These are phyloP conservation scores for Ophiorrhiza pumila DNA, from an alignment of 257 asterid species.

Conservation along the genomic window DNA sequence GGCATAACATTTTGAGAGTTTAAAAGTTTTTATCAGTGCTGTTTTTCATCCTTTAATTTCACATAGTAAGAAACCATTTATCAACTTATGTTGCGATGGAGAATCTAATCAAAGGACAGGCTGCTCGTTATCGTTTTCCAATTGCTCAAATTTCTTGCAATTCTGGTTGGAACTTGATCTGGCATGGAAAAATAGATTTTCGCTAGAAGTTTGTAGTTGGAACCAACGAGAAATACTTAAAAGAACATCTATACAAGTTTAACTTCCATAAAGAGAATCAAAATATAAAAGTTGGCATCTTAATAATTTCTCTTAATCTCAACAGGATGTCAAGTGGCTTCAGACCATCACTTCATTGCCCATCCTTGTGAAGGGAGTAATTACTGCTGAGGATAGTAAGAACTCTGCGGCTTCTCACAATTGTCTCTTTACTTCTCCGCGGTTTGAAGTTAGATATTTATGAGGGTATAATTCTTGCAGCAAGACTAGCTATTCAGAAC, in stretches of 20 bases:
- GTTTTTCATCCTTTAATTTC: background rate
- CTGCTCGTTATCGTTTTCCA: background rate
- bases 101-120: background rate
- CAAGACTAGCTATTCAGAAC: slow-evolving; percentile 75
- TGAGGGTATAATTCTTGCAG: slow-evolving; percentile 34
- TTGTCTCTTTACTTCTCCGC: background rate
- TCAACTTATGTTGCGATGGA: background rate
- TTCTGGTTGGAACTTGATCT: background rate
- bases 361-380: slow-evolving; percentile 89
- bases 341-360: slow-evolving; percentile 93
- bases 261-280: background rate
- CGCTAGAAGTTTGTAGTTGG: background rate
- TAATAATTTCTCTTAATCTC: slow-evolving; percentile 15
- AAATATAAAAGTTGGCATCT: background rate
- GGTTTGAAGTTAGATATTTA: slow-evolving; percentile 5
- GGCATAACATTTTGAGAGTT: background rate
- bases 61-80: too few relatives aligned
- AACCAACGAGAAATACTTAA: background rate
- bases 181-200: background rate
- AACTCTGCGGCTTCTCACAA: background rate
- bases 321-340: slow-evolving; percentile 96
- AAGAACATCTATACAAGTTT: background rate
- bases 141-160: background rate
- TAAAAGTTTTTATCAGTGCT: too few relatives aligned
- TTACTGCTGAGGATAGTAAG: slow-evolving; percentile 93